Evolutionary conservation across 129 eudicot species (phyloP), one percentile per base, ranked within the genome.

Genomic region (Artemisia argyi): DNA sequence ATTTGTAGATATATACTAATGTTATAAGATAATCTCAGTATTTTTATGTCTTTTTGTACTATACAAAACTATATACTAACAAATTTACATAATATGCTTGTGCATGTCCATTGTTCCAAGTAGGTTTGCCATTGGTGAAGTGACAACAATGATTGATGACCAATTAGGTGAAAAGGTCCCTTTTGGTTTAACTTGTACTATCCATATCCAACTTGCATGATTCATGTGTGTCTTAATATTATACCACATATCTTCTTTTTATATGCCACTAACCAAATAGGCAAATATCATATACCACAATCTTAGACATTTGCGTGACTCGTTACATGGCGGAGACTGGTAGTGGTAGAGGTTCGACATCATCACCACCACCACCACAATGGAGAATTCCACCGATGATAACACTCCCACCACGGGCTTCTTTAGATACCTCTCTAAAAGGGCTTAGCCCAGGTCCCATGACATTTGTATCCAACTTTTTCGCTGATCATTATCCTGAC

Each of bases 381-480:
- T 60, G 59, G 64, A 13, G 65, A 9, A 52, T 51, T 77, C 76
- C 76, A 16, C 65, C 71, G 9, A 61, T 8, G 72, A 42, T 77
- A 61, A 69, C 71, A 11, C 76, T 77, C 17, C 76, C 81, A 53
- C 65, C 51, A 4, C 72, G 53, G 65, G 24, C 76, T 52, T 20
- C 58, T 28, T 24, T 48, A 11, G 81, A 62, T 24, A 4, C 60
- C n/a, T 61, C 42, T 24, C 15, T 55, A 56, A 11, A 32, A 44
- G 76, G 66, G 17, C 19, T 77, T 69, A 62, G 76, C 72, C 81
- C 72, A 1, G 81, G 81, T 14, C 81, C 81, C 63, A 72, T 78
- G 82, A 78, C 82, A 8, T 51, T 78, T 6, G 82, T 78, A 53
- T 78, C 82, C 44, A 78, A 72, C 42, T 78, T 72, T 19, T 72